Evolutionary conservation across 352 stramenopile species (phyloP), one percentile per base, ranked within the genome.

Genomic region (Globisporangium megalacanthum): DNA sequence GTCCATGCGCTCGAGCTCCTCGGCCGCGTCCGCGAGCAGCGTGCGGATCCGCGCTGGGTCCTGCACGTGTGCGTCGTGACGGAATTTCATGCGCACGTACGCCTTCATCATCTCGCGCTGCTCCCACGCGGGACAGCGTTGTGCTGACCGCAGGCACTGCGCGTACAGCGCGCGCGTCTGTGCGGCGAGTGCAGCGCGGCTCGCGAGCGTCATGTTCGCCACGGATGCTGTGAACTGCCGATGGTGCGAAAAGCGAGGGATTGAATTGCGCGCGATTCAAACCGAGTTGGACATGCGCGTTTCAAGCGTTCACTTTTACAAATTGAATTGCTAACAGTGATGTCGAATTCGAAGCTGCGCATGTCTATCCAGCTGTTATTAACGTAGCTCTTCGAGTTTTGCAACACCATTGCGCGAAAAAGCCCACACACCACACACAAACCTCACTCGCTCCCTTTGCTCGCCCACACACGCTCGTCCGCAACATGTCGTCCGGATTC

Each of bases 401-500:
- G 25, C 25, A 29, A 29, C 25, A 29, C 25, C 25, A 29, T 29
- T 29, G 25, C 25, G 25, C 25, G 25, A 29, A 29, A 29, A 29
- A 29, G 25, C 25, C 25, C 25, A 29, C 31, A 58, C 55, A 58
- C 49, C 44, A 36, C 35, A 29, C 25, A 48, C 6, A 52, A 39
- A 31, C 20, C 29, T 8, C 37, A 15, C 37, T 42, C 37, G 37
- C 37, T 42, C 25, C 4, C 25, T 29, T 29, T 29, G 25, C 25
- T 29, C 25, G 25, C 25, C 25, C 25, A 29, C 25, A 29, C 25
- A 29, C 25, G 25, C 25, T 29, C 25, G 25, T 15, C 42, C 49
- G 52, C 42, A 75, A 46, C 52, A 98, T 98, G 94, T 95, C 92
- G 71, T 97, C 89, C 61, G 94, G 92, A 70, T 97, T 96, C 64